phyloP scores from a whole-genome alignment of 768 basidiomycete genomes.

The Cystofilobasidium ferigula region DNA sequence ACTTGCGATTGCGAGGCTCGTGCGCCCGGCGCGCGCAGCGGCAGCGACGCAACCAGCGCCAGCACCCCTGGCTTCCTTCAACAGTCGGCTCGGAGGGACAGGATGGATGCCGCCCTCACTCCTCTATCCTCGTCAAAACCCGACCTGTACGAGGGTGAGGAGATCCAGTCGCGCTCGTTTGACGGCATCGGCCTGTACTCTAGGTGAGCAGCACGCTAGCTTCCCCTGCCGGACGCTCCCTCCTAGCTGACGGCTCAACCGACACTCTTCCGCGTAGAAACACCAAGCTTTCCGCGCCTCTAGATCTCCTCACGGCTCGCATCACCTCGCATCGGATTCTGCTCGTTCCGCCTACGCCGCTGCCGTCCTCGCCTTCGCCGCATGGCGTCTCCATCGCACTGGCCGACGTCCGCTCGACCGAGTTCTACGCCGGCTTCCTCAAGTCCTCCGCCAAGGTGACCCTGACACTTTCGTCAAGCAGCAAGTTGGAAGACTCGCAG shows the following conservation, averaged over 20 bases:
- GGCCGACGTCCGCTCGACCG: conserved; percentile 57
- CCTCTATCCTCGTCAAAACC: neutral
- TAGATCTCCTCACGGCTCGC: conserved; percentile 12
- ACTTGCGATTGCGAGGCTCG: too few species aligned
- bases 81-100: too few species aligned
- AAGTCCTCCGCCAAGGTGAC: conserved; percentile 82
- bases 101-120: neutral
- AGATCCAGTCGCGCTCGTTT: conserved; percentile 7
- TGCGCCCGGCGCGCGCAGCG: too few species aligned
- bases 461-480: conserved; percentile 45
- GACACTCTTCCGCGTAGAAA: conserved; percentile 4
- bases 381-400: conserved; percentile 50
- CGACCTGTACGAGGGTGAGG: neutral
- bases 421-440: conserved; percentile 81
- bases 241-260: neutral
- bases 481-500: neutral
- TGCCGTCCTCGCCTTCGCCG: conserved; percentile 44
- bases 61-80: too few species aligned
- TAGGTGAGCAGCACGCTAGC: neutral
- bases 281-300: conserved; percentile 20
- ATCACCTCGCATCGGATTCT: conserved; percentile 24
- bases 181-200: conserved; percentile 15
- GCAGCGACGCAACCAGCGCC: too few species aligned
- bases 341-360: conserved; percentile 12
- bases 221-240: neutral